Evolutionary conservation across 768 basidiomycete species (phyloP).

Genomic region (Leucocoprinus sp.): DNA sequence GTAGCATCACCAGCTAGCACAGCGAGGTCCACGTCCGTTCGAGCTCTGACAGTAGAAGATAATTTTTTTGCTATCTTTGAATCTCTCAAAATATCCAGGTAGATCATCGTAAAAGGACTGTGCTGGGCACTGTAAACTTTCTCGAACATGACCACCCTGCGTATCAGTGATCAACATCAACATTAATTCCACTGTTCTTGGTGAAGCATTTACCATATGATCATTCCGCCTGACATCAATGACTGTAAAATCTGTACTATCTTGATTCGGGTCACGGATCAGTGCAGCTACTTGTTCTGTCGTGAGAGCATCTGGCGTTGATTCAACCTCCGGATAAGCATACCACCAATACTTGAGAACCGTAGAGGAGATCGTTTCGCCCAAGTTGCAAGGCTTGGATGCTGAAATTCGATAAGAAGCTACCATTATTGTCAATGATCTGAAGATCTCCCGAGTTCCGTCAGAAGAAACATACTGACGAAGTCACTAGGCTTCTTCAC

Average conservation of each 20-base stretch:
- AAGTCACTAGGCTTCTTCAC: conserved; percentile 31
- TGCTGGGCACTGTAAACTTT: conserved; percentile 40
- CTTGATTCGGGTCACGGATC: conserved; percentile 16
- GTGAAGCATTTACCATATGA: conserved; percentile 26
- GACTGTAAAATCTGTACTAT: conserved; percentile 25
- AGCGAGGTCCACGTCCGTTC: conserved; percentile 42
- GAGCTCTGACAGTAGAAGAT: conserved; percentile 51
- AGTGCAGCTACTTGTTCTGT: conserved; percentile 31
- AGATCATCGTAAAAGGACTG: conserved; percentile 43
- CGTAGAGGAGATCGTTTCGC: conserved; percentile 13
- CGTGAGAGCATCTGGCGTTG: conserved; percentile 24
- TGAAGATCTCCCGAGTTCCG: neutral
- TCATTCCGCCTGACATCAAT: conserved; percentile 46
- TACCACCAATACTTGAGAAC: conserved; percentile 45
- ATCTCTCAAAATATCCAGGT: conserved; percentile 31
- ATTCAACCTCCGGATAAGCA: conserved; percentile 36
- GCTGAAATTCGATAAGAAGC: conserved; percentile 43
- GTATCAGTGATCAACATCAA: neutral
- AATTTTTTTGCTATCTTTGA: conserved; percentile 31
- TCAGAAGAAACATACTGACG: conserved; percentile 29
- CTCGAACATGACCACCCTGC: conserved; percentile 47
- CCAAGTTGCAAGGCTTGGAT: conserved; percentile 21
- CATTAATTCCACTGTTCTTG: neutral
- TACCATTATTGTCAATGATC: conserved; percentile 12
- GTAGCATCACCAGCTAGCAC: conserved; percentile 43